Evolutionary conservation across 1,139 yeast species (phyloP), one percentile per base, ranked within the genome.

Genomic region (Fermentozyma sake): DNA sequence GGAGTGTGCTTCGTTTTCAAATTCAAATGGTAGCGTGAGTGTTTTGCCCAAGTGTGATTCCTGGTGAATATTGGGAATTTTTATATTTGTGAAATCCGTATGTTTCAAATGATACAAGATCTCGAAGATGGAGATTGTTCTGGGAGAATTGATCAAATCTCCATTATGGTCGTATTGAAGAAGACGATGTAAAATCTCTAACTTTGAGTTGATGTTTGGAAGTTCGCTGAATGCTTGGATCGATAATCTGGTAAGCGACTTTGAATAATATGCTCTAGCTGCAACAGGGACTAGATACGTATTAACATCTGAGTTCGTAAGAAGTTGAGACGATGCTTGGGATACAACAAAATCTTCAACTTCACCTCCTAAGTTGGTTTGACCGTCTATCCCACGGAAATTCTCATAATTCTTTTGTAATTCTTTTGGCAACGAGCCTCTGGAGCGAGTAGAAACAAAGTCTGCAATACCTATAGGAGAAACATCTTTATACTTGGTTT

Each of bases 131-230:
- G 80, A 66, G 1, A 77, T 43, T 15, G 70, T 68, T 30, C 68
- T 54, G 3, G 82, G 76, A 1, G 60, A 46, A 15, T 50, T 54
- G 12, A 55, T 34, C 7, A 55, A 27, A 26, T 58, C 60, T 7
- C 59, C 59, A 24, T 69, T 63, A 25, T 61, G 67, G 34, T 58
- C 55, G 43, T 61, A 57, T 48, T 77, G 86, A 14, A 79, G 46
- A 3, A 58, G 45, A 31, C 76, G 58, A 48, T 80, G 84, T 15
- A 79, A 42, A 3, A 62, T 41, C 45, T 76, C 81, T 27, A 80
- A 55, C 38, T 70, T 70, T 27, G 52, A 42, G 13, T 37, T 34
- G 25, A 41, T 36, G 4, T 22, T 27, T 12, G 39, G 31, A n/a
- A 42, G 29, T 18, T 41, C 41, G 25, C 35, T 35, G 26, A 38